phyloP scores from a whole-genome alignment of 169 alveolate genomes.

The Eimeria sp. region DNA sequence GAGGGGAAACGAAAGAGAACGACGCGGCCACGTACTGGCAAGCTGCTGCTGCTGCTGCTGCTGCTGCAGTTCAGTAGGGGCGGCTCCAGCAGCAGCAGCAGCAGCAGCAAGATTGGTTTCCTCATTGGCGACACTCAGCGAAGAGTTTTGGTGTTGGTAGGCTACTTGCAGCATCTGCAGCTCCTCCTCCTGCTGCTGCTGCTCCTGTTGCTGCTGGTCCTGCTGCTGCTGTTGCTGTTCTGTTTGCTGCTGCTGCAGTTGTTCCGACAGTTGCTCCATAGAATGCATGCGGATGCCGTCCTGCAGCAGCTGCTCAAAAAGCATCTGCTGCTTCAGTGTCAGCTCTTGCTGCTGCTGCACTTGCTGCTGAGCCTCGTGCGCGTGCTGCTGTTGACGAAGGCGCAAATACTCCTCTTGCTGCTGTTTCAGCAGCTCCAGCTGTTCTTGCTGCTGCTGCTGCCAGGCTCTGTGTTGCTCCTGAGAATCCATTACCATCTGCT shows the following conservation, averaged over 20 bases:
- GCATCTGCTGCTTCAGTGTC: not conserved
- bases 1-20: not conserved
- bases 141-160: not conserved
- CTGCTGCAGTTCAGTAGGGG: not conserved
- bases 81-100: slow-evolving; percentile 17
- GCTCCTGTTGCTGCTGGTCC: not conserved
- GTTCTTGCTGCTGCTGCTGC: slow-evolving; percentile 53
- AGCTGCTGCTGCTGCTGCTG: not conserved
- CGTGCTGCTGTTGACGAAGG: slow-evolving; percentile 24
- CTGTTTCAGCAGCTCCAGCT: not conserved
- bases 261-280: not conserved
- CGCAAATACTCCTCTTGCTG: slow-evolving; percentile 29
- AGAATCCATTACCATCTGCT: not conserved
- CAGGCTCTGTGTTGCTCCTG: not conserved
- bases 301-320: not conserved
- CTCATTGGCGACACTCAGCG: not conserved
- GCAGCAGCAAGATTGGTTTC: not conserved
- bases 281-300: not conserved
- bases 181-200: too few relatives aligned
- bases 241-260: not conserved
- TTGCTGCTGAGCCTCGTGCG: not conserved
- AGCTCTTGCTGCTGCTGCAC: slow-evolving; percentile 30
- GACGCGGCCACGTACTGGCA: not conserved
- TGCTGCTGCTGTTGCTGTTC: slow-evolving; percentile 2
- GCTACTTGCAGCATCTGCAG: not conserved